Evolutionary conservation across 352 stramenopile genomes (phyloP), one percentile per base, ranked within the genome.

Genomic region (Pythium coloratum): DNA sequence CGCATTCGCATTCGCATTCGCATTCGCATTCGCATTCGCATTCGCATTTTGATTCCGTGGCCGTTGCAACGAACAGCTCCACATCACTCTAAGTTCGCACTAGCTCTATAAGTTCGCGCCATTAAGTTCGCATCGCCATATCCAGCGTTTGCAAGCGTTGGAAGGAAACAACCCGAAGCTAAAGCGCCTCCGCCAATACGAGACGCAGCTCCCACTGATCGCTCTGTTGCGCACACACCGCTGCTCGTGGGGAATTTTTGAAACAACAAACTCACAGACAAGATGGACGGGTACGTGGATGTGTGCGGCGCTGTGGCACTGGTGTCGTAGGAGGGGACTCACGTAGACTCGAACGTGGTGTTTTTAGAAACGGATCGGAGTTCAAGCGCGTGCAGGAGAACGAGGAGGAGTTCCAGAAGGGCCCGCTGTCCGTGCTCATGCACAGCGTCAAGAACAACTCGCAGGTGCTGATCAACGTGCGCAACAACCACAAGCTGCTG

Each of bases 401-500:
- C 67, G 88, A 97, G 72, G 84, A 97, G 64, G 94, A 98, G 71
- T 98, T 99, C 75, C 93, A 98, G 71, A 97, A 96, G 57, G 97
- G 97, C 18, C 97, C 97, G 59, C 91, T 99, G 40, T 98, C 90
- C 33, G 91, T 99, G 62, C 86, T 99, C 55, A 98, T 98, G 88
- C 94, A 99, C 62, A 98, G 95, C 70, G 97, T 99, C 20, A 98
- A 98, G 77, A 97, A 97, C 67, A 99, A 97, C 73, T 98, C 94
- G 60, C 97, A 99, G 81, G 96, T 99, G 60, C 88, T 99, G 14
- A 98, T 99, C 74, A 99, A 99, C 82, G 94, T 99, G 55, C 89
- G 98, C 64, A 99, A 99, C 84, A 99, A 99, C 83, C 98, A 99
- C 86, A 99, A 99, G 78, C 86, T 99, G 46, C 88, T 99, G 57